phyloP scores from a whole-genome alignment of 2,329 filamentous ascomycete genomes.

The Talaromyces piceae region DNA sequence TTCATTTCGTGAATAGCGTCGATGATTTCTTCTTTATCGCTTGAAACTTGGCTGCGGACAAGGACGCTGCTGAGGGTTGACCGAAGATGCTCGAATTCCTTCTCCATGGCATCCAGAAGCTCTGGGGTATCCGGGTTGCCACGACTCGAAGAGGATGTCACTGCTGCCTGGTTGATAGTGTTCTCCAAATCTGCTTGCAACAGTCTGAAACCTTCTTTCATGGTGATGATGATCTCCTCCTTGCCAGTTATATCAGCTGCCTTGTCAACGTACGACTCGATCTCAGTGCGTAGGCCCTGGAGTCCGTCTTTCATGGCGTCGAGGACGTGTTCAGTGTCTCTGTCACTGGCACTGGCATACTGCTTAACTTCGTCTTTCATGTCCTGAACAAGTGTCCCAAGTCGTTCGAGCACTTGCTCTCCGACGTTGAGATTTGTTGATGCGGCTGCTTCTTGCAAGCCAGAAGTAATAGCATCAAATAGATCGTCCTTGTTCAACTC shows the following conservation, averaged over 20 bases:
- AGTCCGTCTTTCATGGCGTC: constrained; percentile 83
- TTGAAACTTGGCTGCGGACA: constrained; percentile 50
- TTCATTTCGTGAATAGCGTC: constrained; percentile 50
- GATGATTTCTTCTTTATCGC: constrained; percentile 55
- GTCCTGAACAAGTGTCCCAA: constrained; percentile 52
- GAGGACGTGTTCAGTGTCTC: constrained; percentile 80
- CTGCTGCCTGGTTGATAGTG: constrained; percentile 39
- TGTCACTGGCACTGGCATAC: constrained; percentile 68
- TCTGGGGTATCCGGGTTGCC: constrained; percentile 53
- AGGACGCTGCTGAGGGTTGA: constrained; percentile 66
- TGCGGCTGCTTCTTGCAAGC: constrained; percentile 47
- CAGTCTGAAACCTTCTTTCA: constrained; percentile 55
- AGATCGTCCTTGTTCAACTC: constrained; percentile 47
- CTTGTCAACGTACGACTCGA: constrained; percentile 73
- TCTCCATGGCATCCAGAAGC: constrained; percentile 67
- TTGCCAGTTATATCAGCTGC: constrained; percentile 62
- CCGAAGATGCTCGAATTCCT: constrained; percentile 74
- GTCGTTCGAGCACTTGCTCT: constrained; percentile 52
- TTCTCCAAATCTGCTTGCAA: constrained; percentile 53
- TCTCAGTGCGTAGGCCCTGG: constrained; percentile 69
- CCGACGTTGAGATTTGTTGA: constrained; percentile 46
- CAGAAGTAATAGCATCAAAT: constrained; percentile 52
- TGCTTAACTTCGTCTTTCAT: constrained; percentile 65
- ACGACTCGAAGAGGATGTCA: constrained; percentile 23
- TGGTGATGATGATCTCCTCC: constrained; percentile 68